Evolutionary conservation across 768 basidiomycete genomes (phyloP).

Genomic region (Pisolithus tinctorius): DNA sequence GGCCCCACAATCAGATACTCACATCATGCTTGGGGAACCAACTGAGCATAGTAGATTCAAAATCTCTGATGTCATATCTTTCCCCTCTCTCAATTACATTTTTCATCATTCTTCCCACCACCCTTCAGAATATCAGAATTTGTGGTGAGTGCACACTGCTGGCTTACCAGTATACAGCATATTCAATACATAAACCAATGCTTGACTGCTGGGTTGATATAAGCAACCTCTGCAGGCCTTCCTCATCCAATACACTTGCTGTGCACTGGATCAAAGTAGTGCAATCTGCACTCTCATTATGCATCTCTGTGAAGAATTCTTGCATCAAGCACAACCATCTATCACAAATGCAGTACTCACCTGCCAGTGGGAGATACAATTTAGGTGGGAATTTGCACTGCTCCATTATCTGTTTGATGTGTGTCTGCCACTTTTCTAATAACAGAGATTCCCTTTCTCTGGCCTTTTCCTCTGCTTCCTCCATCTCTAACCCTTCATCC

Average conservation of each 20-base stretch:
- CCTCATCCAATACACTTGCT: neutral
- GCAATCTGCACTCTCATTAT: neutral
- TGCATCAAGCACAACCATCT: neutral
- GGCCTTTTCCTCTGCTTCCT: conserved; percentile 8
- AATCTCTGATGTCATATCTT: too few species aligned
- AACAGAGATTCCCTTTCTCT: conserved; percentile 9
- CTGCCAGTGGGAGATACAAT: neutral
- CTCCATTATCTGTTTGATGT: neutral
- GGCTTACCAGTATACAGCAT: neutral
- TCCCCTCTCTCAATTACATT: too few species aligned
- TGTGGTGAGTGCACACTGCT: too few species aligned
- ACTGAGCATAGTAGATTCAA: too few species aligned
- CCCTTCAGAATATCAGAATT: too few species aligned
- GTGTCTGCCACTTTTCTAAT: neutral
- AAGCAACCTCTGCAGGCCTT: neutral
- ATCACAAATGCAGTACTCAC: neutral
- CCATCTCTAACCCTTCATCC: conserved; percentile 4
- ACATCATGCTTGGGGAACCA: too few species aligned
- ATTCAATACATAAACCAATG: neutral
- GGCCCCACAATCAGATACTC: too few species aligned
- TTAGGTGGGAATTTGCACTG: neutral
- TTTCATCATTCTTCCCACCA: too few species aligned
- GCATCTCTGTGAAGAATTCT: neutral
- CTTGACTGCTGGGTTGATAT: neutral
- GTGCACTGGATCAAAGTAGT: neutral